These are phyloP conservation scores for Hippophae rhamnoides DNA, from an alignment of 306 rosid species.

Conservation along the genomic window DNA sequence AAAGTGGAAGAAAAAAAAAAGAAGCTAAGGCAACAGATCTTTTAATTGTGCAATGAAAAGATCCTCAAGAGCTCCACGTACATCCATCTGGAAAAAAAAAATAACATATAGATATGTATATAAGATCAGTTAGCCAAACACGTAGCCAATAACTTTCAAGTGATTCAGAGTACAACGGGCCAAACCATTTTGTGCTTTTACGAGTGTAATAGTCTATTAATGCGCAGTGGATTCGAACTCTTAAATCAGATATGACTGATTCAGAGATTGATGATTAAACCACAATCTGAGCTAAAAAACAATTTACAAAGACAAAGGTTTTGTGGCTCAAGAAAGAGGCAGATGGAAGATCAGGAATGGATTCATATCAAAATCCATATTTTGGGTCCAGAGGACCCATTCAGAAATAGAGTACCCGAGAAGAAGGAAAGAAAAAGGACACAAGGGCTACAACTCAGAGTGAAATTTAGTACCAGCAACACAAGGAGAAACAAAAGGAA, in stretches of 20 bases:
- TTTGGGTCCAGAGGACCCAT: no score
- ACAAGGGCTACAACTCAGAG: no score
- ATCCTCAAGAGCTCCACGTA: slow-evolving; percentile 94
- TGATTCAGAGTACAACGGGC: background rate
- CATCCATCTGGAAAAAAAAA: slow-evolving; percentile 64
- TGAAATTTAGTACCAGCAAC: no score
- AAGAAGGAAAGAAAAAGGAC: no score
- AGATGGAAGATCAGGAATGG: no score
- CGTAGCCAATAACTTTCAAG: background rate
- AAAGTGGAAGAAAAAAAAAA: background rate
- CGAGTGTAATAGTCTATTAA: background rate
- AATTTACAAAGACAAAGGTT: no score
- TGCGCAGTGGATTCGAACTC: background rate
- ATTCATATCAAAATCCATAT: no score
- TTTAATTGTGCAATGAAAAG: slow-evolving; percentile 81
- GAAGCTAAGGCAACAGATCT: slow-evolving; percentile 62
- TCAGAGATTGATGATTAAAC: no score
- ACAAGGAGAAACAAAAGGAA: background rate
- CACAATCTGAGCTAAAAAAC: no score
- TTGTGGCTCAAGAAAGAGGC: no score
- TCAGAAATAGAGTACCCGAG: no score
- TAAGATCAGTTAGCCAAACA: slow-evolving; percentile 5
- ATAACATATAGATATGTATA: background rate
- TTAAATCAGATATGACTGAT: background rate
- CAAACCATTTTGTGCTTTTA: background rate